Base-by-base conservation (phyloP, 768 basidiomycete genomes). In the Rhizopogon roseolus region DNA sequence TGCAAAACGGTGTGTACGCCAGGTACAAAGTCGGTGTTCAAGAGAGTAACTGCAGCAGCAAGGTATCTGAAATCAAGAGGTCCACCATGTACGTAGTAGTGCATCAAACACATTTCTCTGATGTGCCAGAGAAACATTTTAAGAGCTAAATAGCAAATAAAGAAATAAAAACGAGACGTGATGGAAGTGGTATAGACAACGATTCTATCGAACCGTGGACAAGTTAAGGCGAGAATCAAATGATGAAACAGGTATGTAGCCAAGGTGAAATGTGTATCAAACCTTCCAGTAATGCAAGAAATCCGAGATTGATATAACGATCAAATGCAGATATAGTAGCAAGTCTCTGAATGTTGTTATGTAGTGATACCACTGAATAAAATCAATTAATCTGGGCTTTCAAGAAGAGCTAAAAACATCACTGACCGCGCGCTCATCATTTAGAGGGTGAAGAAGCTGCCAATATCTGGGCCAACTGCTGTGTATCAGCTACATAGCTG, bases 401-500 rank as follows among this genome's bases (percentile, higher is more conserved):
- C 4, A 13, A 5, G 19, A 34, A 10, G 14, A 25, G 19, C 5
- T 22, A 14, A 48, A 22, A 48, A 36, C 13, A 11, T 34, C 32
- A 52, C 51, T 19, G 28, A 34, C n/a, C 17, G 29, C 8, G 19
- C 22, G 19, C 9, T 49, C 8, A 11, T 16, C 32, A 50, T 13
- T 14, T 13, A 46, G 32, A 5, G 1, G 19, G 19, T 8, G 36
- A 9, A 11, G 34, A 25, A 25, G 46, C 34, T 34, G 34, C 13
- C 29, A 45, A n/a, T 9, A 11, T 49, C 19, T 39, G 34, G 3
- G 52, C 50, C 9, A 56, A 19, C 17, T 36, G 34, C 14, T 10
- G 22, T 5, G 7, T 6, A 27, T 54, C 54, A 37, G 50, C 62
- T 13, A 37, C 57, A 42, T 72, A 71, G 59, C 74, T 74, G 53